These are phyloP conservation scores for Nannochloropsis salina DNA, from an alignment of 108 stramenopile species.

Conservation along the genomic window DNA sequence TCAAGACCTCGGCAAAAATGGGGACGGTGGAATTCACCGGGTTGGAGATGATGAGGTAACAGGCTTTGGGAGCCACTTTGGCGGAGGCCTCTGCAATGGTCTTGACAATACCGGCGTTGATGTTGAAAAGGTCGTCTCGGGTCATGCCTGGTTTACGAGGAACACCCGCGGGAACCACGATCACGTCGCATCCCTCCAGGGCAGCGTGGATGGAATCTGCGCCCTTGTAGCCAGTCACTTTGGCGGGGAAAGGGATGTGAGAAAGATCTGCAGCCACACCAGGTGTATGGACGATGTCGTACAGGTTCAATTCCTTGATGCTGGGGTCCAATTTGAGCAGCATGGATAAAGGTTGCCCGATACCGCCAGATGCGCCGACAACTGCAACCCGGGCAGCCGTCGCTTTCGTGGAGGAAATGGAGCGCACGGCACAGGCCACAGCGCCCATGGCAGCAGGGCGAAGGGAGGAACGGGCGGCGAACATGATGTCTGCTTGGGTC, in stretches of 20 bases:
- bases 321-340: slow-evolving; percentile 84
- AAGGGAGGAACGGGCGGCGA: background rate
- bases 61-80: slow-evolving; percentile 84
- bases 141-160: slow-evolving; percentile 94
- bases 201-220: slow-evolving; percentile 50
- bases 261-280: slow-evolving; percentile 96
- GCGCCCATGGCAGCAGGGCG: background rate
- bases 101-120: slow-evolving; percentile 90
- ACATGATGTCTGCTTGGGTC: background rate
- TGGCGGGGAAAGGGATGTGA: slow-evolving; percentile 61
- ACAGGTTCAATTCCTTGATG: slow-evolving; percentile 65
- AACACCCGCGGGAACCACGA: slow-evolving; percentile 98
- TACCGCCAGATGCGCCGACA: slow-evolving; percentile 92
- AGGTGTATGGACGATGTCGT: slow-evolving; percentile 67
- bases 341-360: slow-evolving; percentile 94
- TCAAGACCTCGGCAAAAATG: slow-evolving; percentile 94
- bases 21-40: slow-evolving; percentile 99
- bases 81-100: slow-evolving; percentile 89
- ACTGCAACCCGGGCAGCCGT: slow-evolving; percentile 65
- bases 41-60: slow-evolving; percentile 96
- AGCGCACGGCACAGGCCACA: background rate
- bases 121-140: slow-evolving; percentile 92
- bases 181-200: slow-evolving; percentile 76
- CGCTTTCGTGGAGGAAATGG: slow-evolving; percentile 5
- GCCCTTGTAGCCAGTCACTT: slow-evolving; percentile 55